These are phyloP conservation scores for Fusarium azukiicola DNA, from an alignment of 2,329 filamentous ascomycete species.

Conservation along the genomic window DNA sequence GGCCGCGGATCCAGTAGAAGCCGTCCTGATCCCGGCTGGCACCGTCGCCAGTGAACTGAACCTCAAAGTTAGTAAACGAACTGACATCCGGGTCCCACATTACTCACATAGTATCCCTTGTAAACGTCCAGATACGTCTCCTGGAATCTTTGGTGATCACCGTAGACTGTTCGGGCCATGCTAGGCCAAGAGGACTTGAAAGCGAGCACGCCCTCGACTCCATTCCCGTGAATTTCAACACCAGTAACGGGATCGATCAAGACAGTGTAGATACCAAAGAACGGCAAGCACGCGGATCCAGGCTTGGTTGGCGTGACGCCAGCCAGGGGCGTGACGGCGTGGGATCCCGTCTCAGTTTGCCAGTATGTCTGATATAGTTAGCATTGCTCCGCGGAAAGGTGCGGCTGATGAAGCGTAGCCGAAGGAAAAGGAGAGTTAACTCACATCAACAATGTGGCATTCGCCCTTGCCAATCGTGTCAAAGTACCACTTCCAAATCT, in stretches of 20 bases:
- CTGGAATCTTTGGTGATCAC: conserved; percentile 97
- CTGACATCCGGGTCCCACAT: rapidly evolving
- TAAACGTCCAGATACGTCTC: conserved; percentile 98
- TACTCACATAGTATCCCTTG: conserved; percentile 94
- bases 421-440: conserved; percentile 60
- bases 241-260: conserved; percentile 97
- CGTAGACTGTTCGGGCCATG: conserved; percentile 98
- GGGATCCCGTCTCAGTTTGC: conserved; percentile 98
- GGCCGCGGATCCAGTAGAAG: conserved; percentile 98
- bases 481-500: conserved; percentile 99
- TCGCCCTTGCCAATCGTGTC: conserved; percentile 94
- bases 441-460: conserved; percentile 93
- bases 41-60: conserved; percentile 91
- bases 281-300: conserved; percentile 95
- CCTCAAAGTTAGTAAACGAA: background rate
- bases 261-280: conserved; percentile 96
- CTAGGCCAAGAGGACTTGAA: conserved; percentile 98
- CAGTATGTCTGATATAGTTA: conserved; percentile 88
- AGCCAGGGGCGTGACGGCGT: conserved; percentile 94
- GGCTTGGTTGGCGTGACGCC: conserved; percentile 97
- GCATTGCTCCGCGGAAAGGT: background rate
- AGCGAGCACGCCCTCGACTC: conserved; percentile 94
- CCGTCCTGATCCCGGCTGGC: conserved; percentile 96
- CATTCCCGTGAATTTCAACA: conserved; percentile 92
- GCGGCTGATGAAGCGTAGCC: background rate